phyloP scores from a whole-genome alignment of 2,329 filamentous ascomycete species.

The Aspergillus sp. region DNA sequence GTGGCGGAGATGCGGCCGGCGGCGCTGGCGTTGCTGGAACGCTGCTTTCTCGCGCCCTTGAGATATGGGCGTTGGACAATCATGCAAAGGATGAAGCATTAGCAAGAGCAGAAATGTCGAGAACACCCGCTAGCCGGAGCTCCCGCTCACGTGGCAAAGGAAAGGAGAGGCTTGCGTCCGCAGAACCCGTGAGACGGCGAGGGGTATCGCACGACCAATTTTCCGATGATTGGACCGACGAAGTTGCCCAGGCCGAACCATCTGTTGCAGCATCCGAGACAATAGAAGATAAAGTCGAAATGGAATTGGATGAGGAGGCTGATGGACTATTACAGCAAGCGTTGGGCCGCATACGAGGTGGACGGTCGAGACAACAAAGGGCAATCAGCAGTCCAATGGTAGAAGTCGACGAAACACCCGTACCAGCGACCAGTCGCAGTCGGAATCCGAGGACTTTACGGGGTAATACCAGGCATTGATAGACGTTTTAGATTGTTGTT shows the following conservation, averaged over 20 bases:
- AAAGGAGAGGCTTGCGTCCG: conserved; percentile 13
- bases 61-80: conserved; percentile 41
- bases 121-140: conserved; percentile 13
- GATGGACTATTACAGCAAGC: conserved; percentile 36
- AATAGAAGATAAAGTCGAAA: conserved; percentile 30
- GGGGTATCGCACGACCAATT: conserved; percentile 15
- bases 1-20: conserved; percentile 41
- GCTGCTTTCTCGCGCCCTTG: conserved; percentile 38
- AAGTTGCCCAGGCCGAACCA: conserved; percentile 25
- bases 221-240: conserved; percentile 31
- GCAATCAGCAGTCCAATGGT: conserved; percentile 12
- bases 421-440: conserved; percentile 11
- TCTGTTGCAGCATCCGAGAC: conserved; percentile 10
- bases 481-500: conserved; percentile 6
- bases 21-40: conserved; percentile 43
- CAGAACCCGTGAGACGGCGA: conserved; percentile 17
- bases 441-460: conserved; percentile 14
- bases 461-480: conserved; percentile 14
- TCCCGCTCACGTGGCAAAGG: conserved; percentile 23
- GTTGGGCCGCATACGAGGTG: conserved; percentile 26
- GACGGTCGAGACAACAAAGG: conserved; percentile 13
- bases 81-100: conserved; percentile 18
- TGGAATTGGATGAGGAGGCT: conserved; percentile 39
- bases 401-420: conserved; percentile 19
- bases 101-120: conserved; percentile 9